Percentiles rank a stretch among this genome's conserved stretches.
Conservation (phyloP, 2,329 filamentous ascomycete species). For the Rugonectria rugulosa region DNA sequence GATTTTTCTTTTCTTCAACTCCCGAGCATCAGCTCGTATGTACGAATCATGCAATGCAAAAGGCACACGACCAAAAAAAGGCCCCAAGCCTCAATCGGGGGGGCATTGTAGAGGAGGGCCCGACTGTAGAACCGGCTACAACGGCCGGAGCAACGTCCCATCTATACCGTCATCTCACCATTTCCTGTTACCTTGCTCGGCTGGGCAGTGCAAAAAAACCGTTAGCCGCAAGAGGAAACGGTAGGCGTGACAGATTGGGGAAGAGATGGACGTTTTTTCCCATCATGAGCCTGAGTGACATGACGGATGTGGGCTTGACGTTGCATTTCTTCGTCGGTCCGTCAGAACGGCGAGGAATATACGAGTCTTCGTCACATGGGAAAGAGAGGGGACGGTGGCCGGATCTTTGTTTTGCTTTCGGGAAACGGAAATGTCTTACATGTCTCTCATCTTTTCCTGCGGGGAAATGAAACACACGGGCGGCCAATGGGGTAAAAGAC, state of each 20-base stretch:
- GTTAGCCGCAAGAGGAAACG: conserved; percentile 26
- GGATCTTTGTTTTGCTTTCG: conserved; percentile 6
- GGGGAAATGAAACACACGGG: conserved; percentile 21
- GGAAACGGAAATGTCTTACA: conserved; percentile 9
- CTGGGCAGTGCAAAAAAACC: no score
- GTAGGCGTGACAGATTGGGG: conserved; percentile 23
- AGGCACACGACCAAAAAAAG: no score
- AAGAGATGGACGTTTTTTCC: no score
- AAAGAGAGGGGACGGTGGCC: not conserved
- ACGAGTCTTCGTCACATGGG: not conserved
- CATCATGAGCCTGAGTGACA: not conserved
- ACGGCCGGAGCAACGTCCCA: not conserved
- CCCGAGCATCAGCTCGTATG: not conserved
- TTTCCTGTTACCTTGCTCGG: no score
- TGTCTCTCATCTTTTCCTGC: conserved; percentile 23
- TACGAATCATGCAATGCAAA: not conserved
- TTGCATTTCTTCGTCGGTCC: not conserved
- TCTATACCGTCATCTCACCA: not conserved
- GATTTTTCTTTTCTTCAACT: not conserved
- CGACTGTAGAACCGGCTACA: not conserved
- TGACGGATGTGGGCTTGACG: not conserved
- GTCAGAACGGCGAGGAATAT: no score
- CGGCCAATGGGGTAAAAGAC: conserved; percentile 34
- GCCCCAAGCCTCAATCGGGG: no score
- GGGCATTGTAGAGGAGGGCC: no score